phyloP scores from a whole-genome alignment of 169 alveolate genomes.

The Plasmodium knowlesi region DNA sequence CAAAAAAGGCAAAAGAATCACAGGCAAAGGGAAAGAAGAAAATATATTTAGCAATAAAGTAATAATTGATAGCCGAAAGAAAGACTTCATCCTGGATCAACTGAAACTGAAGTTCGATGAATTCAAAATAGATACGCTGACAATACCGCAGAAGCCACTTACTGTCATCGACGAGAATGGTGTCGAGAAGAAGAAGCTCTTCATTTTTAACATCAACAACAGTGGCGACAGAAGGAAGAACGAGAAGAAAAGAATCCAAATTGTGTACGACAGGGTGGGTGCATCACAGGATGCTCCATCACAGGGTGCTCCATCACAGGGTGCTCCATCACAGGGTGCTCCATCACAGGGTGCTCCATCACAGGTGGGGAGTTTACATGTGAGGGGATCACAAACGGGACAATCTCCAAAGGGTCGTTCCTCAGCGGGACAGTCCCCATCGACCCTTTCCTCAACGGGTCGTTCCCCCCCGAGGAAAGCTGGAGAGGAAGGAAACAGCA shows the following conservation, averaged over 20 bases:
- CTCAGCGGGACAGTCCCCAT: no score
- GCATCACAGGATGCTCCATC: no score
- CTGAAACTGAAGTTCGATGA: slow-evolving; percentile 56
- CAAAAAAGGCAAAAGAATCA: background rate
- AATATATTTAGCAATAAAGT: slow-evolving; percentile 2
- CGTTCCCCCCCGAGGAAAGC: background rate
- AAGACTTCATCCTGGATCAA: slow-evolving; percentile 48
- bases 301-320: no score
- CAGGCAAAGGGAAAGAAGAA: background rate
- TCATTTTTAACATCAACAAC: slow-evolving; percentile 64
- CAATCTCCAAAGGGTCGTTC: background rate
- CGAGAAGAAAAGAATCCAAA: slow-evolving; percentile 53
- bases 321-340: no score
- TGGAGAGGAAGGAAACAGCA: background rate
- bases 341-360: no score
- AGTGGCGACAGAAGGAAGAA: slow-evolving; percentile 12
- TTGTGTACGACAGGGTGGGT: slow-evolving; percentile 13
- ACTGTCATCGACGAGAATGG: slow-evolving; percentile 57
- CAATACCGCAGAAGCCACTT: slow-evolving; percentile 45
- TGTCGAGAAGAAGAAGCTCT: slow-evolving; percentile 42
- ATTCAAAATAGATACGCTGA: slow-evolving; percentile 40
- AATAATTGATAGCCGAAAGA: slow-evolving; percentile 29
- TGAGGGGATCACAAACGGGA: background rate
- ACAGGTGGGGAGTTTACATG: background rate
- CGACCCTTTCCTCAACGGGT: background rate